Evolutionary conservation across 768 basidiomycete genomes (phyloP).

Genomic region (Leccinum longicurvipes): DNA sequence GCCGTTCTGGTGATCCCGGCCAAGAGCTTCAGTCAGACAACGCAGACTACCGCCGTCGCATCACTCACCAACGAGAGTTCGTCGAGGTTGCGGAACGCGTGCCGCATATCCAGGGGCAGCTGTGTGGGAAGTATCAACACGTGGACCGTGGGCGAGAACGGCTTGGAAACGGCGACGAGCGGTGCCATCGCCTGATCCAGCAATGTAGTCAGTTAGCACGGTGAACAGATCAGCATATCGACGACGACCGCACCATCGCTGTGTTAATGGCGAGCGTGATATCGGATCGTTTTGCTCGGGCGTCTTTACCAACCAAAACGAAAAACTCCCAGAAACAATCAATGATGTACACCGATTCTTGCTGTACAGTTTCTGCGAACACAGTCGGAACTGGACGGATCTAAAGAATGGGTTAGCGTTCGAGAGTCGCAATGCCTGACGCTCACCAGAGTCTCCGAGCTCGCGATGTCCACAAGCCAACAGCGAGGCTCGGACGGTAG

Average conservation of each 20-base stretch:
- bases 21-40: neutral
- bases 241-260: slow-evolving; percentile 44
- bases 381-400: slow-evolving; percentile 44
- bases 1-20: slow-evolving; percentile 40
- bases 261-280: slow-evolving; percentile 61
- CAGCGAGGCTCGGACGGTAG: slow-evolving; percentile 45
- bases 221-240: neutral
- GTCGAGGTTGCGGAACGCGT: slow-evolving; percentile 67
- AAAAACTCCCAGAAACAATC: slow-evolving; percentile 83
- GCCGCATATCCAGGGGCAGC: slow-evolving; percentile 65
- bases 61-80: slow-evolving; percentile 54
- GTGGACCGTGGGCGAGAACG: slow-evolving; percentile 73
- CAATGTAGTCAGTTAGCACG: neutral
- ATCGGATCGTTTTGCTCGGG: slow-evolving; percentile 55
- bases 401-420: slow-evolving; percentile 32
- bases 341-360: slow-evolving; percentile 56
- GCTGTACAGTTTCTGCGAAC: slow-evolving; percentile 35
- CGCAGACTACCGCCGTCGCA: neutral
- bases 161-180: slow-evolving; percentile 49
- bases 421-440: neutral
- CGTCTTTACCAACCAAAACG: slow-evolving; percentile 64
- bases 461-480: slow-evolving; percentile 53
- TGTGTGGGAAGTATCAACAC: slow-evolving; percentile 70
- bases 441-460: slow-evolving; percentile 41
- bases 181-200: slow-evolving; percentile 49